A percentile compares a stretch with the other conserved stretches of the same genome.
Evolutionary conservation across 23 red algal genomes (phyloP).

Genomic region (Gracilaria caudata): DNA sequence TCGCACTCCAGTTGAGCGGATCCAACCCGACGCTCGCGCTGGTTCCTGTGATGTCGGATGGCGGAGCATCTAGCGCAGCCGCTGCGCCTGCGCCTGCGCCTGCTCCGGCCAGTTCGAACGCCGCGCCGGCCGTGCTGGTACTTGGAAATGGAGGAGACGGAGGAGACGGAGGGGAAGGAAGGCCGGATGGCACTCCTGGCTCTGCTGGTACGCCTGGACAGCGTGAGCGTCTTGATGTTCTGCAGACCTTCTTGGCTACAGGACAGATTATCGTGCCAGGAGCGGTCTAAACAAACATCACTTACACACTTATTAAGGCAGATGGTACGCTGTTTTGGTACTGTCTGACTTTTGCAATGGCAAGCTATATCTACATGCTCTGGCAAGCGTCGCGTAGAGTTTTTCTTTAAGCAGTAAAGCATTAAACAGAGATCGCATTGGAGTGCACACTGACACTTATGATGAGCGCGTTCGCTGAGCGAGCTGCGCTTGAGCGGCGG

Average conservation of each 20-base stretch:
- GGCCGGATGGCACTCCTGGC: neutral
- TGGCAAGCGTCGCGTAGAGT: neutral
- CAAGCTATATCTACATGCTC: conserved; percentile 1
- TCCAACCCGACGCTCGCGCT: neutral
- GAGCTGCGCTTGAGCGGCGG: too few relatives aligned
- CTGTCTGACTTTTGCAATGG: neutral
- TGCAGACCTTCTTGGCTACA: neutral
- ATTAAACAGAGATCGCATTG: too few relatives aligned
- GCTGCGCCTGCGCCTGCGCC: neutral
- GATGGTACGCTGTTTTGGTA: neutral
- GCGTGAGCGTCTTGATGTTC: neutral
- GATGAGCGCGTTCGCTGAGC: too few relatives aligned
- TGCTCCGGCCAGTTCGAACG: neutral
- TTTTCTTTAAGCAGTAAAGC: too few relatives aligned
- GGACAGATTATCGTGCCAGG: too few relatives aligned
- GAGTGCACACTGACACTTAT: too few relatives aligned
- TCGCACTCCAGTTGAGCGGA: neutral
- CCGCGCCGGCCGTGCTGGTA: neutral
- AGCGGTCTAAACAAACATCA: neutral
- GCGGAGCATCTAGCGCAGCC: neutral
- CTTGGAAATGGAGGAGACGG: neutral
- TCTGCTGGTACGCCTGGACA: neutral
- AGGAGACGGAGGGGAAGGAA: conserved; percentile 2
- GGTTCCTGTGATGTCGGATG: neutral
- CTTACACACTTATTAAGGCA: neutral